Base-by-base conservation (phyloP, 2,329 filamentous ascomycete species). In the Cordyceps fumosorosea region DNA sequence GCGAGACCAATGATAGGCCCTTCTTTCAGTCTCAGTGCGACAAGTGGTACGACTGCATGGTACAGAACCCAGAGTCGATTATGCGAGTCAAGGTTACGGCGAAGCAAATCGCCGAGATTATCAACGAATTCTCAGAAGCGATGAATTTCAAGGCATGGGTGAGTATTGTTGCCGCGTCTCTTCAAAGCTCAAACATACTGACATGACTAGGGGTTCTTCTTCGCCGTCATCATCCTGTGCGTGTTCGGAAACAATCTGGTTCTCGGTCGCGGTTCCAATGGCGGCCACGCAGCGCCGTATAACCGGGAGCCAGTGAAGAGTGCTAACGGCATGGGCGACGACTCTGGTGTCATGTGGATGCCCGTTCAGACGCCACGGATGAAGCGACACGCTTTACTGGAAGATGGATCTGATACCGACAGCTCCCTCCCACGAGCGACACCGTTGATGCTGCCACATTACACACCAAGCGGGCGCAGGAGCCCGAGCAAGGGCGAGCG, bases 91-190 rank as follows among this genome's bases (percentile, higher is more conserved):
- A 88, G 69, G 86, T 96, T 45, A 91, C 89, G 20, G 93, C 91
- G 5, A 89, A 90, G 70, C 95, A 93, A 29, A 89, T 97, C 71
- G 93, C 93, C 0, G 86, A 91, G 70, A 96, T 99, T 47, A 88
- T 98, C 74, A 97, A 98, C 72, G 89, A 89, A 69, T 97, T 98
- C 73, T 88, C 96, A 5, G 91, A 96, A 68, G 87, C 90, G 6
- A 93, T 98, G 74, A 91, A 89, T 66, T 89, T 91, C 75, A 97
- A 97, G 75, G 81, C 82, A 11, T 82, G 82, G 76, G 83, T 84
- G 74, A 66, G 80, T 73, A 26, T 20, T n/a, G 3, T n/a, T 5
- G 5, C 29, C 29, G 10, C 10, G 34, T 37, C 34, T 37, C 32
- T n/a, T 53, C 7, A 34, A 16, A 10, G 1, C 11, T 4, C n/a